Conservation (phyloP, 495 filamentous ascomycete species). For the Aspergillus saccharolyticus region DNA sequence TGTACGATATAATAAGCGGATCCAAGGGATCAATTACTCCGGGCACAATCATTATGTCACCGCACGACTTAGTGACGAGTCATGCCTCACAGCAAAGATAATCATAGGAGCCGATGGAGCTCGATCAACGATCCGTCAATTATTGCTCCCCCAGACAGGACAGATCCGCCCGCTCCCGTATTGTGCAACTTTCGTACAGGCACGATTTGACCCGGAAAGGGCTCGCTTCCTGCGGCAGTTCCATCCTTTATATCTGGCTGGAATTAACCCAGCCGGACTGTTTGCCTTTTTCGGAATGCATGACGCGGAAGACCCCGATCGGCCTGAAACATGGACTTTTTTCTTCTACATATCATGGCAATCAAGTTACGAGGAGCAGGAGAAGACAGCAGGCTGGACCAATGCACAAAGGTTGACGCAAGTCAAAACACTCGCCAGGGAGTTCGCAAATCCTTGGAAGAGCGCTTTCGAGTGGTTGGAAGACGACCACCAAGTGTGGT, state of each 20-base stretch:
- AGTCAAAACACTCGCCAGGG: conserved; percentile 16
- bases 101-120: conserved; percentile 48
- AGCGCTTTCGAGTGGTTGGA: conserved; percentile 19
- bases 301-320: conserved; percentile 31
- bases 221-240: conserved; percentile 28
- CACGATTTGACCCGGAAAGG: conserved; percentile 26
- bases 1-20: conserved; percentile 19
- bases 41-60: conserved; percentile 18
- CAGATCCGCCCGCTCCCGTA: conserved; percentile 22
- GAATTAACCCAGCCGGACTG: conserved; percentile 17
- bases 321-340: conserved; percentile 44
- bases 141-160: conserved; percentile 31
- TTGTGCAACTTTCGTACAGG: conserved; percentile 30
- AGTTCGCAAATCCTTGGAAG: conserved; percentile 18
- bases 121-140: conserved; percentile 32
- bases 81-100: conserved; percentile 14
- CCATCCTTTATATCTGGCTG: conserved; percentile 23
- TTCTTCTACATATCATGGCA: conserved; percentile 31
- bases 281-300: conserved; percentile 27
- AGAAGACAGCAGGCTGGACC: conserved; percentile 15
- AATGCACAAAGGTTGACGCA: conserved; percentile 19
- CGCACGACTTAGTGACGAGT: conserved; percentile 18
- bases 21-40: conserved; percentile 12
- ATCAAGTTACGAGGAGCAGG: conserved; percentile 27
- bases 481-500: conserved; percentile 24